phyloP scores from a whole-genome alignment of 2,329 filamentous ascomycete species.

The Alternaria solani region DNA sequence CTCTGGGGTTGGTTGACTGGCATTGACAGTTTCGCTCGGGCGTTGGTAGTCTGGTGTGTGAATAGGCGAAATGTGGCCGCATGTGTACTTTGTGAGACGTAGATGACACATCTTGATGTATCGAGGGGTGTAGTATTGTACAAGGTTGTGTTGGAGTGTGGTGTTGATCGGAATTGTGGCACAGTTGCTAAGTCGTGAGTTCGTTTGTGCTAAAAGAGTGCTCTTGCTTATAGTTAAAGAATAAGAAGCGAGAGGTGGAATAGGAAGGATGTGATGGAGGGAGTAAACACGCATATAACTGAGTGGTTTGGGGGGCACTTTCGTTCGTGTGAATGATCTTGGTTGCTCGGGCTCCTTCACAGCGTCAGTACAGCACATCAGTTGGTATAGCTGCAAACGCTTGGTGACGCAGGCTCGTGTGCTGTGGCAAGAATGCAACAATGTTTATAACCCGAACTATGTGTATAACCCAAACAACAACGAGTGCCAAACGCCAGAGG shows the following conservation, averaged over 20 bases:
- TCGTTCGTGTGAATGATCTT: not conserved
- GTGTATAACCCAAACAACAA: constrained; percentile 2
- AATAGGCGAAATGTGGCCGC: constrained; percentile 13
- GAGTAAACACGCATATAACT: not conserved
- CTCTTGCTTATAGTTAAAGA: not conserved
- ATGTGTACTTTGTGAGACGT: constrained; percentile 16
- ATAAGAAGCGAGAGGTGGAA: not conserved
- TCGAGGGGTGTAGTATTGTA: not conserved
- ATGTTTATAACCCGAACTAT: not conserved
- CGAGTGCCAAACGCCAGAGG: not conserved
- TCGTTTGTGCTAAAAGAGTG: not conserved
- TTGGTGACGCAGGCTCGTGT: not conserved
- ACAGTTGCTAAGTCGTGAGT: not conserved
- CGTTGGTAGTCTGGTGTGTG: constrained; percentile 7
- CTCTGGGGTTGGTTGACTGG: not conserved
- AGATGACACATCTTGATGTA: constrained; percentile 14
- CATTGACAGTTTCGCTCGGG: not conserved
- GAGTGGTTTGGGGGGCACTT: not conserved
- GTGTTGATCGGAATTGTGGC: not conserved
- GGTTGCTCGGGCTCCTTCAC: constrained; percentile 4
- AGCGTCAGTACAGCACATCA: not conserved
- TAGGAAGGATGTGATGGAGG: not conserved
- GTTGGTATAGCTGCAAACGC: not conserved
- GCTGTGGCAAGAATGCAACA: not conserved
- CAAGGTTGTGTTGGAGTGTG: not conserved